Evolutionary conservation across 2,329 filamentous ascomycete genomes (phyloP).

Genomic region (Trichoderma citrinoviride): DNA sequence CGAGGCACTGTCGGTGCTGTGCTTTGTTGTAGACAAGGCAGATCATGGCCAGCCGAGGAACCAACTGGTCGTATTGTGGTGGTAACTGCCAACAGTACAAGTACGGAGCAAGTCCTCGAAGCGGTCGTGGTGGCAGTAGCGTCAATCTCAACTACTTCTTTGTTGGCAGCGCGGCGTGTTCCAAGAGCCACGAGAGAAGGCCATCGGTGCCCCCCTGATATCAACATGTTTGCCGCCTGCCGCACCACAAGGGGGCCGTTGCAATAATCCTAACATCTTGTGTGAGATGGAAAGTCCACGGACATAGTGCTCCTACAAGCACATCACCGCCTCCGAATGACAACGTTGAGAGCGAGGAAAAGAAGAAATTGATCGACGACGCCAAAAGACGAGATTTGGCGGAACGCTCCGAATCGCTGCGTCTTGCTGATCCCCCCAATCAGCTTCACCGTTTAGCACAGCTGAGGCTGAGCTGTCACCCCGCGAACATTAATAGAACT

Average conservation of each 20-base stretch:
- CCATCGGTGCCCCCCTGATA: neutral
- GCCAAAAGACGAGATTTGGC: constrained; percentile 13
- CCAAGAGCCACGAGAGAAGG: neutral
- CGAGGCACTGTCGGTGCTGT: neutral
- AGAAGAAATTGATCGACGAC: constrained; percentile 14
- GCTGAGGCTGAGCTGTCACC: constrained; percentile 3
- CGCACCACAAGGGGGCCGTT: constrained; percentile 2
- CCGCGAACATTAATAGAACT: neutral
- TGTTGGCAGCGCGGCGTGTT: neutral
- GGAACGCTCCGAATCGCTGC: constrained; percentile 19
- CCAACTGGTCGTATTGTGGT: neutral
- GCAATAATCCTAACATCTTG: neutral
- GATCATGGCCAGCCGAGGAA: neutral
- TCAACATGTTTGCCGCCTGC: neutral
- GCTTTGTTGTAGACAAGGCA: neutral
- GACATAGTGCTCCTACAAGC: neutral
- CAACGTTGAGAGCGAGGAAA: neutral
- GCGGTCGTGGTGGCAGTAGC: neutral
- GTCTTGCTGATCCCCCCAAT: constrained; percentile 13
- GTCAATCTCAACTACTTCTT: neutral
- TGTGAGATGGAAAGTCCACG: too few relatives aligned
- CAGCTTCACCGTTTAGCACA: constrained; percentile 10
- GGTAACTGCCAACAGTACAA: neutral
- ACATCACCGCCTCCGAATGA: neutral
- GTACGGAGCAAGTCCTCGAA: neutral